Evolutionary conservation across 2,329 filamentous ascomycete species (phyloP), one percentile per base, ranked within the genome.

Genomic region (Phoma herbarum): DNA sequence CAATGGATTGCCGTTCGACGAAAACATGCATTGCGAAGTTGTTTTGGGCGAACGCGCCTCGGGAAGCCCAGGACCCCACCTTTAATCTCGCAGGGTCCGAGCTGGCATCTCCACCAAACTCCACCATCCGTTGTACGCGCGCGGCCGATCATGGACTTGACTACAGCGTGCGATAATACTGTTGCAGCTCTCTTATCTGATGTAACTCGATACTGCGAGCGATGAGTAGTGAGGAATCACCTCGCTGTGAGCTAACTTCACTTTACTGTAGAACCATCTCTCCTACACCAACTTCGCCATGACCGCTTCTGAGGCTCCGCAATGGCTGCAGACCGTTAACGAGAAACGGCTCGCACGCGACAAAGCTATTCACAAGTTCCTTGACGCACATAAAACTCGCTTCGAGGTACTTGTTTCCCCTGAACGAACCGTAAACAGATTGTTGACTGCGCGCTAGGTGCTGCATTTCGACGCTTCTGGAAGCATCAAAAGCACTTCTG

Each of bases 281-380:
- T 26, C 35, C 42, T 45, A 12, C 29, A 42, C 43, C 48, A 29
- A 54, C 46, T 8, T 51, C 60, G 41, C 54, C 46, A 71, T 71
- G 68, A 57, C 63, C 33, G 31, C 53, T 31, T 25, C 57, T 5
- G 52, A 59, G 10, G 39, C 20, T 25, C 68, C 70, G 10, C 64
- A 62, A 45, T 76, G 74, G 74, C 62, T 64, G 31, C 70, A 71
- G 37, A 70, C 57, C 14, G 70, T 61, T 47, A 54, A 39, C 18
- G 51, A 62, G 52, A 76, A 75, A 59, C 68, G 67, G 41, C 55
- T 58, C 16, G 37, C 61, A 46, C 72, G 71, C 31, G 66, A 74
- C 45, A 57, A 69, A 26, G 63, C 68, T 18, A 73, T 75, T 26
- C 54, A 63, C 18, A 62, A 51, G n/a, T 72, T 69, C 18, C 25